Percentiles rank a stretch among this genome's conserved stretches.
phyloP scores from a whole-genome alignment of 768 basidiomycete species.

The Cubamyces lactineus region DNA sequence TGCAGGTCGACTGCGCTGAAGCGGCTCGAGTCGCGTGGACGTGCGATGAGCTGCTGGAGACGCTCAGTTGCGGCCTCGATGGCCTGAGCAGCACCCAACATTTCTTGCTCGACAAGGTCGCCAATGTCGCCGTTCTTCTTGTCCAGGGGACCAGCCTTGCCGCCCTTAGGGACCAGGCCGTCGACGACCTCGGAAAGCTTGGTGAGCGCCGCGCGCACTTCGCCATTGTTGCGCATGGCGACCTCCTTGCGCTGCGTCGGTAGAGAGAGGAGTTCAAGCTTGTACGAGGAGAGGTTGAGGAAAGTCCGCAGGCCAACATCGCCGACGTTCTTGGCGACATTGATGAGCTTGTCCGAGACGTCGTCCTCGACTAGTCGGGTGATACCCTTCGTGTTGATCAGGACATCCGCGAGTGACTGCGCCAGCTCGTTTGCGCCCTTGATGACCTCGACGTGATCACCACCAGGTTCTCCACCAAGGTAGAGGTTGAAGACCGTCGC shows the following conservation, averaged over 20 bases:
- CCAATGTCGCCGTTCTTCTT: conserved; percentile 92
- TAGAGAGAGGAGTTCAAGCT: conserved; percentile 78
- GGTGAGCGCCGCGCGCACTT: conserved; percentile 77
- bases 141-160: conserved; percentile 66
- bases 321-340: conserved; percentile 82
- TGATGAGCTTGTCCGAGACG: conserved; percentile 87
- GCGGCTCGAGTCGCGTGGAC: conserved; percentile 84
- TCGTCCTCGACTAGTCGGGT: conserved; percentile 91
- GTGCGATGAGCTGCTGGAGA: conserved; percentile 87
- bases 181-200: conserved; percentile 91
- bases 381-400: conserved; percentile 94
- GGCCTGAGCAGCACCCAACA: conserved; percentile 89
- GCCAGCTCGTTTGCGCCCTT: conserved; percentile 97
- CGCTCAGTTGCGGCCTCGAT: conserved; percentile 93
- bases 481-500: conserved; percentile 93
- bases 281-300: conserved; percentile 95
- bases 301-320: conserved; percentile 91
- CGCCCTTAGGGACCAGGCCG: conserved; percentile 79
- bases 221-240: conserved; percentile 87
- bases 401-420: conserved; percentile 88
- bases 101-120: conserved; percentile 95
- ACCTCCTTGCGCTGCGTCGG: conserved; percentile 76
- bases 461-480: conserved; percentile 83
- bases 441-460: conserved; percentile 97
- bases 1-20: conserved; percentile 92